Conservation (phyloP, 208 protist species). For the Acanthamoeba polyphaga region DNA sequence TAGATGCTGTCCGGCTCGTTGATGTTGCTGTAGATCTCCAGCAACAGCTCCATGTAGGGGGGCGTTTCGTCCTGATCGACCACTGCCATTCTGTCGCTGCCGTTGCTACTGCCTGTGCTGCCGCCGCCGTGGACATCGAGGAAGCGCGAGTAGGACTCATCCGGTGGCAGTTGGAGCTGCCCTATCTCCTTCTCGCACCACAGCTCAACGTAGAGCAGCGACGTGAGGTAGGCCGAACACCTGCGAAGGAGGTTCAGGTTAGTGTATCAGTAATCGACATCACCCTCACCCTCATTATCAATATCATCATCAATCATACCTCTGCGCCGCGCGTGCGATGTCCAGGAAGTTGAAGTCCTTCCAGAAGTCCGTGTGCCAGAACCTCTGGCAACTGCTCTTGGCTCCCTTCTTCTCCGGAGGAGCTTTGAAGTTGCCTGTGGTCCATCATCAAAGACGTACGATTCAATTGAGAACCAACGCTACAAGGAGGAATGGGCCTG, state of each 20-base stretch:
- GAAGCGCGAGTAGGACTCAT: conserved; percentile 51
- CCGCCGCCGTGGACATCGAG: neutral
- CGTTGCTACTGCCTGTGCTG: neutral
- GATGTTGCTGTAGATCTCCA: conserved; percentile 78
- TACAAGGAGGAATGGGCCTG: neutral
- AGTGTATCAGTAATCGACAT: neutral
- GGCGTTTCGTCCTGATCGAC: neutral
- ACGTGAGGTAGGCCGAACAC: conserved; percentile 71
- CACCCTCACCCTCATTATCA: neutral
- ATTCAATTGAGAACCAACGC: too few relatives aligned
- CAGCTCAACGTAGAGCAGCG: conserved; percentile 65
- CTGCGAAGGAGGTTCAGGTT: neutral
- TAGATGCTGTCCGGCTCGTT: conserved; percentile 80
- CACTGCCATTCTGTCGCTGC: neutral
- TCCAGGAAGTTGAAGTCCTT: conserved; percentile 74
- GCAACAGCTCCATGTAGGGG: conserved; percentile 57
- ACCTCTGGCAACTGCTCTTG: conserved; percentile 18
- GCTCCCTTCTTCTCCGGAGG: neutral
- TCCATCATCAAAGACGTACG: neutral
- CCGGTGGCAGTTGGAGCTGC: conserved; percentile 32
- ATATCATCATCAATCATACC: neutral
- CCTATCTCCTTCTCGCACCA: conserved; percentile 71
- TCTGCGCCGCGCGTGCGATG: conserved; percentile 64
- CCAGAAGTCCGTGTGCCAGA: conserved; percentile 74
- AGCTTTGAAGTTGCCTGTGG: neutral